Percentiles rank a stretch among this genome's conserved stretches.
Evolutionary conservation across 2,329 filamentous ascomycete species (phyloP).

Genomic region (Fusarium abutilonis): DNA sequence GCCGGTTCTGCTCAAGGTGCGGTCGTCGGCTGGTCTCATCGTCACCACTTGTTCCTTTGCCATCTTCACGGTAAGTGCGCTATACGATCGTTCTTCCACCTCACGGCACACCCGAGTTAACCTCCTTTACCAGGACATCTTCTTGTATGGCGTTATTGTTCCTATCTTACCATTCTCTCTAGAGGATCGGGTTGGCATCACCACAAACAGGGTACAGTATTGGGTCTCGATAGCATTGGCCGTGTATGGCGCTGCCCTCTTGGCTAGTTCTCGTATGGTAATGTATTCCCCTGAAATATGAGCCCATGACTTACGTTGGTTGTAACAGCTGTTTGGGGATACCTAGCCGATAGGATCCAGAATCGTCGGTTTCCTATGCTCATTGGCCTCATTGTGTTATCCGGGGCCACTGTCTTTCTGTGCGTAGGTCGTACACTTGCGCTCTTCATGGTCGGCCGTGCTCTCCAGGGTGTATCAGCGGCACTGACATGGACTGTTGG

Average conservation of each 20-base stretch:
- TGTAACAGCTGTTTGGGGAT: slow-evolving; percentile 49
- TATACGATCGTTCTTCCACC: background rate
- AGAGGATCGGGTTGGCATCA: slow-evolving; percentile 41
- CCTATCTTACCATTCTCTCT: slow-evolving; percentile 50
- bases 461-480: slow-evolving; percentile 49
- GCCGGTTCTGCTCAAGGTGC: slow-evolving; percentile 45
- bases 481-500: slow-evolving; percentile 52
- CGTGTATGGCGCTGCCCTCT: slow-evolving; percentile 47
- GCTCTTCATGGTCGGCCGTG: slow-evolving; percentile 49
- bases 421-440: slow-evolving; percentile 47
- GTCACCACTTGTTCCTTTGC: slow-evolving; percentile 49
- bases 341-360: slow-evolving; percentile 49
- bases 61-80: slow-evolving; percentile 48
- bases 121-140: slow-evolving; percentile 48
- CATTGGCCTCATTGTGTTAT: slow-evolving; percentile 46
- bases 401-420: slow-evolving; percentile 47
- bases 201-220: slow-evolving; percentile 45
- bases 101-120: background rate
- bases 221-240: slow-evolving; percentile 52
- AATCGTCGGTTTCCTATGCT: slow-evolving; percentile 50
- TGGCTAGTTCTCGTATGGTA: slow-evolving; percentile 47
- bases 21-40: slow-evolving; percentile 49
- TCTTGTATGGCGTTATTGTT: slow-evolving; percentile 50
- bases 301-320: slow-evolving; percentile 1
- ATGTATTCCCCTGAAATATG: background rate